Percentiles rank a stretch among this genome's conserved stretches.
phyloP scores from a whole-genome alignment of 371 early-diverging fungal genomes.

The Mortierella sp. region DNA sequence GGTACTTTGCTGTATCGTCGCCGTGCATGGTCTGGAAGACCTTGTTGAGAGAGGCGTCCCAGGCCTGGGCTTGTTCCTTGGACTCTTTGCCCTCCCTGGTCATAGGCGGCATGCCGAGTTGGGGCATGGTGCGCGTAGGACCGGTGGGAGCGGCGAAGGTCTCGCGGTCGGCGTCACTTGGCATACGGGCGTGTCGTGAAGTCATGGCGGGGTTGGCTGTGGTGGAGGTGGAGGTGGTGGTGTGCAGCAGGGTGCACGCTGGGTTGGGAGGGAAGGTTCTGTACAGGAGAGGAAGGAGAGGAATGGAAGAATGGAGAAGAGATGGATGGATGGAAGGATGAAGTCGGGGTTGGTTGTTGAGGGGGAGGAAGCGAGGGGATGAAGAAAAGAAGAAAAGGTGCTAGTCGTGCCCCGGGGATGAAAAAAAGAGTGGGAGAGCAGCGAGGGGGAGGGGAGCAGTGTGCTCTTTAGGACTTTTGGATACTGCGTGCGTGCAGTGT shows the following conservation, averaged over 20 bases:
- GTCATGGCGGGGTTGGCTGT: not conserved
- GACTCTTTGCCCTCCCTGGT: conserved; percentile 45
- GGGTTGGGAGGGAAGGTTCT: not conserved
- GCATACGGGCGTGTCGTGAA: conserved; percentile 42
- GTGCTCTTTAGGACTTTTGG: too few species aligned
- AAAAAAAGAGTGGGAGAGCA: too few species aligned
- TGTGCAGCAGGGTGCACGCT: not conserved
- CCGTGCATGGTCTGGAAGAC: conserved; percentile 51
- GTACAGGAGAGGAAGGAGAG: not conserved
- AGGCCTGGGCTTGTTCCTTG: conserved; percentile 40
- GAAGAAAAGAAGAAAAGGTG: too few species aligned
- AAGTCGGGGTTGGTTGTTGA: too few species aligned
- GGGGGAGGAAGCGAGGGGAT: too few species aligned
- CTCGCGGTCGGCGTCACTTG: conserved; percentile 43
- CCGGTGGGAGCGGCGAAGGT: conserved; percentile 17
- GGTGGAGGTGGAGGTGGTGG: too few species aligned
- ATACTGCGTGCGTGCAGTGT: too few species aligned
- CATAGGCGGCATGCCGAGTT: conserved; percentile 45
- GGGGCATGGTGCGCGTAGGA: conserved; percentile 42
- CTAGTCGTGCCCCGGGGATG: too few species aligned
- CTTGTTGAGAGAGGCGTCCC: conserved; percentile 44
- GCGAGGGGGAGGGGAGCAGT: too few species aligned
- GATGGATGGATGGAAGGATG: too few species aligned
- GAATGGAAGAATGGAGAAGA: not conserved
- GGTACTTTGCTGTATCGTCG: conserved; percentile 38